phyloP scores from a whole-genome alignment of 352 stramenopile genomes.

The Saprolegnia parasitica region DNA sequence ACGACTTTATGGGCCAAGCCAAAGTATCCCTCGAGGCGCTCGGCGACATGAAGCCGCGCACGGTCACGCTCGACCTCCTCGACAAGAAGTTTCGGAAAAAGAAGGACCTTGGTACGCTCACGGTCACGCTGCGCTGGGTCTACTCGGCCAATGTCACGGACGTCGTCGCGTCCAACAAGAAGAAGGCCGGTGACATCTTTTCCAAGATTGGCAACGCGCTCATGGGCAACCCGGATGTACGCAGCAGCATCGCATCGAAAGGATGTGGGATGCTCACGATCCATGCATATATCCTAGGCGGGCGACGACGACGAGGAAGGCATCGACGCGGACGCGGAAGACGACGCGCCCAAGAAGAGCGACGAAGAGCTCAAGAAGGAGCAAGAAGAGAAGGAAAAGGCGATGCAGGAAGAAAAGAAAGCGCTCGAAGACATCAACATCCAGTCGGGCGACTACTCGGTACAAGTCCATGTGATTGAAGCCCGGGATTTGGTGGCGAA shows the following conservation, averaged over 20 bases:
- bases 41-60: constrained; percentile 41
- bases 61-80: constrained; percentile 50
- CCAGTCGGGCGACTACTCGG: constrained; percentile 81
- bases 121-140: constrained; percentile 56
- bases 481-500: constrained; percentile 83
- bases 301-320: constrained; percentile 65
- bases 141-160: constrained; percentile 45
- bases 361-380: constrained; percentile 69
- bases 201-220: constrained; percentile 45
- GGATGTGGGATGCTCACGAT: constrained; percentile 33
- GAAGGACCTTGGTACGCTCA: constrained; percentile 45
- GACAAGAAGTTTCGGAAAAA: constrained; percentile 74
- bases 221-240: constrained; percentile 22
- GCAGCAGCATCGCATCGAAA: not conserved
- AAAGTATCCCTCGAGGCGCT: constrained; percentile 26
- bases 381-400: constrained; percentile 65
- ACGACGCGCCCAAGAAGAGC: constrained; percentile 48
- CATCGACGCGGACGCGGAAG: constrained; percentile 52
- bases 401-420: constrained; percentile 63
- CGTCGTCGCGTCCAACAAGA: constrained; percentile 51
- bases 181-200: constrained; percentile 62
- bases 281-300: too few relatives aligned
- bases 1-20: constrained; percentile 69
- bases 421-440: constrained; percentile 79
- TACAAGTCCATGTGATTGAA: constrained; percentile 90